Conservation (phyloP, 2,329 filamentous ascomycete species). For the Alternaria brassicae region DNA sequence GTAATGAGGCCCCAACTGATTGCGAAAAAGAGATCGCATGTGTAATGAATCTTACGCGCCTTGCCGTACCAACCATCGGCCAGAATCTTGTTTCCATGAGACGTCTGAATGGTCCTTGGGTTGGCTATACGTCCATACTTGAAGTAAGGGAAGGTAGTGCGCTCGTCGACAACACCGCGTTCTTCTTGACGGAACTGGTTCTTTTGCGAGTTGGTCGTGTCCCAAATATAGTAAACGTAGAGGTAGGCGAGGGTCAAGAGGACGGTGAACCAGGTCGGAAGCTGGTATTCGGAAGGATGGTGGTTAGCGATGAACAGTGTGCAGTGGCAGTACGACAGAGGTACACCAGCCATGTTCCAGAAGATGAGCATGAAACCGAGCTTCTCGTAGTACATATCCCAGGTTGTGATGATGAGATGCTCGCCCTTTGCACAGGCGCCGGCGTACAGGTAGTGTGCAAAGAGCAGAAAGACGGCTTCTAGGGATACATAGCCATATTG, state of each 20-base stretch:
- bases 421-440: conserved; percentile 93
- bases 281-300: conserved; percentile 76
- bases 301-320: conserved; percentile 89
- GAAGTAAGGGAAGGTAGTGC: conserved; percentile 87
- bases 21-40: conserved; percentile 80
- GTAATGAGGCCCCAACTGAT: conserved; percentile 81
- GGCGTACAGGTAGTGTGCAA: conserved; percentile 91
- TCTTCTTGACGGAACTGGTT: conserved; percentile 87
- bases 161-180: conserved; percentile 70
- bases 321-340: conserved; percentile 91
- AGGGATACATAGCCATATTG: conserved; percentile 82
- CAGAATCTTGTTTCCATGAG: conserved; percentile 77
- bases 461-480: conserved; percentile 82
- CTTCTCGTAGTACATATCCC: conserved; percentile 98
- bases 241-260: conserved; percentile 75
- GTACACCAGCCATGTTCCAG: conserved; percentile 94
- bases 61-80: conserved; percentile 81
- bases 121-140: conserved; percentile 85
- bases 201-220: conserved; percentile 91
- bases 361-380: conserved; percentile 98
- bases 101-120: conserved; percentile 76
- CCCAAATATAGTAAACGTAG: conserved; percentile 89
- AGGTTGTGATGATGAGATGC: conserved; percentile 87
- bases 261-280: conserved; percentile 72
- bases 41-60: conserved; percentile 82